Evolutionary conservation across 2,329 filamentous ascomycete genomes (phyloP), one percentile per base, ranked within the genome.

Genomic region (Aureobasidium uvarum): DNA sequence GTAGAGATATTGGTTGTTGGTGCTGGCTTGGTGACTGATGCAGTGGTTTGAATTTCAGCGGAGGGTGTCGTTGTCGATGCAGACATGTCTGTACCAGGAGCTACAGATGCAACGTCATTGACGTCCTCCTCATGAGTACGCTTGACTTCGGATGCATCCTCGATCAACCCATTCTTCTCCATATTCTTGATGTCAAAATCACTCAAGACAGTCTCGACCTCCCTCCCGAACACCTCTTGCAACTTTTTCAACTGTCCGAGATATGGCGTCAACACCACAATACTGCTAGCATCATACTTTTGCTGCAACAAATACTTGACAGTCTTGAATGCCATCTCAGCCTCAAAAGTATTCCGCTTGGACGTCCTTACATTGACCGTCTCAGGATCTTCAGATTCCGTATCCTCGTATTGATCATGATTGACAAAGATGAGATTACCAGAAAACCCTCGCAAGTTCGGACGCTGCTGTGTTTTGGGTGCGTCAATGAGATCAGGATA

Each of bases 181-280:
- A 90, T 76, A 0, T 83, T 83, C 6, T 84, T 81, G 36, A 80
- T 69, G 69, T 91, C 88, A 11, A 84, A 77, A 5, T 91, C 87
- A 43, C 83, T 84, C 3, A 91, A 69, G 0, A 83, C 79, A 10
- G 91, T 83, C 64, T 87, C 85, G 64, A 88, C 87, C 2, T 81
- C 77, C 1, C 67, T 72, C 0, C 74, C 71, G 71, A 88, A 75
- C 4, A 72, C 73, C 2, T 72, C 70, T 1, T 81, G 80, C 1
- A 89, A 76, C 33, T 81, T 80, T 2, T 81, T 77, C 0, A 85
- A 74, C 66, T 89, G 86, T 0, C 84, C 85, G 0, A 81, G 74
- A 65, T 89, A 89, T 0, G 86, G 86, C 0, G 89, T 92, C 3
- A 93, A 72, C 0, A 93, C 84, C 0, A 88, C 87, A 66, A 92